Conservation (phyloP, 306 rosid genomes). For the Aeschynomene evenia region DNA sequence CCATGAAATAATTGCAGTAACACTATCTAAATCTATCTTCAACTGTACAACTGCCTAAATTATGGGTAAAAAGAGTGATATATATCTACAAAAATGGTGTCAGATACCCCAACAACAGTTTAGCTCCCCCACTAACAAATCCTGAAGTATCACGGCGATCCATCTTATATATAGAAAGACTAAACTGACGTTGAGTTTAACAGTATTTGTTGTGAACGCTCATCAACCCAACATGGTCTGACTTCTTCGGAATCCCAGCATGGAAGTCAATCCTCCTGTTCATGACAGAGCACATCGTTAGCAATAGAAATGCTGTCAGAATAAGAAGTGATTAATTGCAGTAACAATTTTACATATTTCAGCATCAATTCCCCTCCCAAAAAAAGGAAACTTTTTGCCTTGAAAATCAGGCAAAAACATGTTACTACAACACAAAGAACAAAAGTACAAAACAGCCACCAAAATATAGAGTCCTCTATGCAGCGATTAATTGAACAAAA, state of each 20-base stretch:
- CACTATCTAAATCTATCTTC: slow-evolving; percentile 28
- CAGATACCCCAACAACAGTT: slow-evolving; percentile 51
- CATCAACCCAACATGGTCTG: slow-evolving; percentile 41
- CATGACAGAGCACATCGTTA: slow-evolving; percentile 31
- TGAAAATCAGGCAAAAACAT: background rate
- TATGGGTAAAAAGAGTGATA: slow-evolving; percentile 40
- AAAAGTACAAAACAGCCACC: background rate
- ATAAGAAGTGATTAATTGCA: background rate
- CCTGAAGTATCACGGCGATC: slow-evolving; percentile 97
- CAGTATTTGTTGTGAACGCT: slow-evolving; percentile 42
- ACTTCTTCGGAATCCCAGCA: slow-evolving; percentile 37
- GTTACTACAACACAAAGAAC: background rate
- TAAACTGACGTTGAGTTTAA: slow-evolving; percentile 37
- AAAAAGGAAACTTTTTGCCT: too few relatives aligned
- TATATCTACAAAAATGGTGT: slow-evolving; percentile 54
- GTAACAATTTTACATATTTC: slow-evolving; percentile 1
- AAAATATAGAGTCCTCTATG: background rate
- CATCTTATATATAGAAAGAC: slow-evolving; percentile 52
- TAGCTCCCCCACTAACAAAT: slow-evolving; percentile 97
- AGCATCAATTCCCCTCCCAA: background rate
- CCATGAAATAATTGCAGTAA: slow-evolving; percentile 57
- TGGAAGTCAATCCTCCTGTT: slow-evolving; percentile 59
- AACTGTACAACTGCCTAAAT: slow-evolving; percentile 54
- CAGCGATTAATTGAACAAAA: background rate
- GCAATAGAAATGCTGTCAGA: slow-evolving; percentile 7